Conservation (phyloP, 1,284 basidiomycete genomes). For the Dichomitus squalens region DNA sequence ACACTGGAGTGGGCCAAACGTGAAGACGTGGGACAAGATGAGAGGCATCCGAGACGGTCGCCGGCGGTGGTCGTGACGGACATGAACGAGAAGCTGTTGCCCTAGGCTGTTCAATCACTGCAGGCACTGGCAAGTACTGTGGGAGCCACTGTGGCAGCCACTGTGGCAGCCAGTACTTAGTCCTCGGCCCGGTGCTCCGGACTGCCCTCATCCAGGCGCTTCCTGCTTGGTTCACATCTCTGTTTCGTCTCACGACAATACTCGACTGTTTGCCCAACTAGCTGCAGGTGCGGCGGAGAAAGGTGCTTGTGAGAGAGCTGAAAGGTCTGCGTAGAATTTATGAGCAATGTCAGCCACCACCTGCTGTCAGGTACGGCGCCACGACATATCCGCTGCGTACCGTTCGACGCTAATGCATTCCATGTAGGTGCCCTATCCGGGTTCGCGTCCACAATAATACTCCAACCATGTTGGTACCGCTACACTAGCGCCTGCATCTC, state of each 20-base stretch:
- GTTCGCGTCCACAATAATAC: constrained; percentile 67
- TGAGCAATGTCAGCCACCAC: constrained; percentile 75
- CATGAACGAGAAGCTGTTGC: too few relatives aligned
- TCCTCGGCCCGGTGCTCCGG: too few relatives aligned
- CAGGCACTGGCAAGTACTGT: too few relatives aligned
- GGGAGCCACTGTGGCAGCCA: too few relatives aligned
- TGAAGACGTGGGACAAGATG: not conserved
- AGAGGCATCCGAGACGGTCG: not conserved
- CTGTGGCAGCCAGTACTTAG: too few relatives aligned
- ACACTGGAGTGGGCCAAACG: not conserved
- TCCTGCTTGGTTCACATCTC: not conserved
- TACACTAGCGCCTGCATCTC: not conserved
- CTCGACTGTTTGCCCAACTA: not conserved
- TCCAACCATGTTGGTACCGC: constrained; percentile 73
- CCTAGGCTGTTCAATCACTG: too few relatives aligned
- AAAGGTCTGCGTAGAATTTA: constrained; percentile 32
- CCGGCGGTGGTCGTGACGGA: not conserved
- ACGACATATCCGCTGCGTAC: not conserved
- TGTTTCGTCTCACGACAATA: too few relatives aligned
- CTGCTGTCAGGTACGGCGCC: constrained; percentile 62
- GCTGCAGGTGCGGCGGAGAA: not conserved
- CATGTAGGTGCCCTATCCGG: constrained; percentile 71
- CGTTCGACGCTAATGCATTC: not conserved
- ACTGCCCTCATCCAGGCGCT: too few relatives aligned
- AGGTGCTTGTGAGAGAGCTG: not conserved